These are phyloP conservation scores for Stephanodiscus triporus DNA, from an alignment of 108 stramenopile genomes.

Conservation along the genomic window DNA sequence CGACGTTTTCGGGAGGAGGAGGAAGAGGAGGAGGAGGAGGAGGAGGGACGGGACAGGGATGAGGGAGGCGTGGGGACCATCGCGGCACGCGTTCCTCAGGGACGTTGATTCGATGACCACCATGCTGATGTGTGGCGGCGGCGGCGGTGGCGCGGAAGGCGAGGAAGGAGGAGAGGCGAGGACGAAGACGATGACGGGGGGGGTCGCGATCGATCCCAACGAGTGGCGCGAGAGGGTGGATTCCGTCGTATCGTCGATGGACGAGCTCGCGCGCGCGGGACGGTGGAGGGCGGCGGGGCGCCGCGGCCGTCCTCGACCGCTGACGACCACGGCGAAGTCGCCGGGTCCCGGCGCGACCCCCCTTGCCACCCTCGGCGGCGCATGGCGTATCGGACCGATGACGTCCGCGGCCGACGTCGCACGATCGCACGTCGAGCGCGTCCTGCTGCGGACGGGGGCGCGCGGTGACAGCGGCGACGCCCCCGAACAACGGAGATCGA, in stretches of 20 bases:
- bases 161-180: not conserved
- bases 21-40: too few relatives aligned
- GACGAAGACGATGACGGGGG: not conserved
- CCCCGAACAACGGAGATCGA: not conserved
- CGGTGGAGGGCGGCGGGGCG: not conserved
- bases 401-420: conserved; percentile 22
- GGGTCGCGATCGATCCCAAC: conserved; percentile 8
- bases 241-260: conserved; percentile 26
- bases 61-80: conserved; percentile 35
- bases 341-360: not conserved
- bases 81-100: conserved; percentile 36
- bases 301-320: not conserved
- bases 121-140: not conserved
- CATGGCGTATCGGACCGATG: not conserved
- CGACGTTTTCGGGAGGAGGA: too few relatives aligned
- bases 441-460: not conserved
- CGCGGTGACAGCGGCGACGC: not conserved
- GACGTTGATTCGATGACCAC: conserved; percentile 18
- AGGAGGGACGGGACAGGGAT: not conserved
- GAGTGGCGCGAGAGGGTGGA: conserved; percentile 43
- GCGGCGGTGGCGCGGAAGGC: not conserved
- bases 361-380: not conserved
- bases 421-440: conserved; percentile 21
- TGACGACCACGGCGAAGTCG: not conserved
- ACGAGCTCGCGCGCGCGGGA: conserved; percentile 21